Evolutionary conservation across 805 yeast genomes (phyloP), one percentile per base, ranked within the genome.

Genomic region (Ogataea pini): DNA sequence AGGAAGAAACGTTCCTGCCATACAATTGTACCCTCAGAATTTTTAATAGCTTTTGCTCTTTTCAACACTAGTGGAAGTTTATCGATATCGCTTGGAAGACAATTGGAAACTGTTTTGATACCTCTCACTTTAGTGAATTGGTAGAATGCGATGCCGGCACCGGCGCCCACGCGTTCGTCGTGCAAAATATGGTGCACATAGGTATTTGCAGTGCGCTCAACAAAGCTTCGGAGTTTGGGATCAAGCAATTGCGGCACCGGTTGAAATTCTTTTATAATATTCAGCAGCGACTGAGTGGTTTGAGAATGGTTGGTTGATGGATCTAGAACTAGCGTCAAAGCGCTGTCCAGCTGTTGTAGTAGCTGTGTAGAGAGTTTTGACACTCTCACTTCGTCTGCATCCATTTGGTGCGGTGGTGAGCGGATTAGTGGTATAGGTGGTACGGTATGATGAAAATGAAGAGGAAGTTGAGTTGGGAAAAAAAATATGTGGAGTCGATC

Each of bases 61-160:
- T 43, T 32, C 1, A 75, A 16, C n/a, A 78, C 62, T 2, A 54
- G 48, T 0, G 74, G 71, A 6, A 88, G 62, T 13, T 78, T 57
- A 47, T 72, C 67, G 1, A 86, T 77, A 45, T 86, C 83, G 24
- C 85, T 80, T 2, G 83, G 72, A 42, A 89, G 73, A 64, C 78
- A 79, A 49, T 75, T 75, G n/a, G 79, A 67, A 3, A 86, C 70
- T 12, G 75, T 70, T 63, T 86, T 87, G 54, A 79, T 69, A 0
- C 88, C 86, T 34, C 92, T 69, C 7, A 88, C 75, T 58, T 86
- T 88, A 20, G 83, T 68, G 16, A 89, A 65, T 7, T 70, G 71
- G 63, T 89, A 90, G 42, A 85, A 71, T 0, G 81, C 60, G 28
- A 67, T 58, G 3, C 69, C 58, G 7, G 58, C 29, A 13, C 44